Base-by-base conservation (phyloP, 345 rosid genomes). In the Luvunga scandens region DNA sequence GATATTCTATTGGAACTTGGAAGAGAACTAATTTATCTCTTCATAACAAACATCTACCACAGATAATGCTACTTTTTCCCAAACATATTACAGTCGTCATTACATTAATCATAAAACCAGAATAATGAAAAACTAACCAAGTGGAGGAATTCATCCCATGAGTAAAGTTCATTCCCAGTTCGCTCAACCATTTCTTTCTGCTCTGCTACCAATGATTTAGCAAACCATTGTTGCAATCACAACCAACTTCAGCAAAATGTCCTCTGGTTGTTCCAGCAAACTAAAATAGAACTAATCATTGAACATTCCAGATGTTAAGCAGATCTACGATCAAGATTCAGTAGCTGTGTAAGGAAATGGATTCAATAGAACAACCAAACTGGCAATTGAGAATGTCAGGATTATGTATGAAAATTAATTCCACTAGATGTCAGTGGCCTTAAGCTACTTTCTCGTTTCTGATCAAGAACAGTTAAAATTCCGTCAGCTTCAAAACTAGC, bases 371-470 rank as follows among this genome's bases (percentile, higher is more conserved):
- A 55, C 33, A 67, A 42, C 36, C 71, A 39, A 9, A 39, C 45
- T 39, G 13, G 45, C 45, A 13, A 39, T 9, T 39, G 45, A 39
- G 13, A 39, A 39, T 39, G 45, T 39, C 12, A 9, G 45, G 45
- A 39, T 39, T 39, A 8, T 1, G 12, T 39, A 39, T 9, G 12
- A 39, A 39, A 39, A 39, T 39, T 39, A 39, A 39, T 39, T 39
- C 45, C 45, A 39, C 45, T 8, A 39, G 45, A 39, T 77, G 91
- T 78, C 77, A 83, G 66, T 24, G 85, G 72, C 61, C 93, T 93
- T 71, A 71, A 4, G 75, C 95, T 86, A 83, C 87, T 85, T 66
- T 96, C 99, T 74, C 93, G 90, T 90, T 90, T 94, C 98, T 96
- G 90, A 71, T 81, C 74, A 68, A 39, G 73, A 36, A 77, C 22